Conservation (phyloP, 805 yeast genomes). For the Lipomyces oligophaga region DNA sequence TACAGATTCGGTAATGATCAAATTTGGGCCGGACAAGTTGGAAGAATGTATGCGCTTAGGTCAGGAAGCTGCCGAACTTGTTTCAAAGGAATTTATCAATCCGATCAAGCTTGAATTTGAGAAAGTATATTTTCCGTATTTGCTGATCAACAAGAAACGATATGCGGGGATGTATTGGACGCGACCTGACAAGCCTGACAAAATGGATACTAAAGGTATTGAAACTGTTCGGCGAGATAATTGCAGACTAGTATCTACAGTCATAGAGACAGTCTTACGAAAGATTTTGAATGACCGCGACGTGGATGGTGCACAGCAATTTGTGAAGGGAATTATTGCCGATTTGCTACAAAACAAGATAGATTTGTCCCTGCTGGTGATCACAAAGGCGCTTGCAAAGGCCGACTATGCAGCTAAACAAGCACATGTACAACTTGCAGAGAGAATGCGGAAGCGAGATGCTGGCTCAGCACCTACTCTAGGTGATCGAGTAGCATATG, state of each 20-base stretch:
- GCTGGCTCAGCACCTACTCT: conserved; percentile 95
- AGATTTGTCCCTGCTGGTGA: conserved; percentile 89
- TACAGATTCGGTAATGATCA: conserved; percentile 99
- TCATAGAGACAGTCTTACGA: conserved; percentile 84
- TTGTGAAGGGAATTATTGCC: conserved; percentile 82
- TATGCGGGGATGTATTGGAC: conserved; percentile 99
- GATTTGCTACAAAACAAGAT: conserved; percentile 86
- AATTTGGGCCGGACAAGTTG: conserved; percentile 80
- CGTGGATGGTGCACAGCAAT: conserved; percentile 76
- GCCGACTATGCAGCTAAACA: conserved; percentile 94
- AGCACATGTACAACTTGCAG: conserved; percentile 95
- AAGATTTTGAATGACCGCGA: conserved; percentile 82
- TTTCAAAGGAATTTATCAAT: conserved; percentile 67
- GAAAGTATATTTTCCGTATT: conserved; percentile 91
- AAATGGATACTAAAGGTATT: conserved; percentile 97
- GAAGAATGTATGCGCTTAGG: conserved; percentile 86
- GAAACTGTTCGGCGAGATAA: conserved; percentile 98
- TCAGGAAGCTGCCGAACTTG: conserved; percentile 87
- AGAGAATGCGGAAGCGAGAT: conserved; percentile 92
- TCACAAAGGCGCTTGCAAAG: conserved; percentile 84
- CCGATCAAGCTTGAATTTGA: conserved; percentile 97
- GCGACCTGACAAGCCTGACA: conserved; percentile 81
- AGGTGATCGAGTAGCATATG: conserved; percentile 98
- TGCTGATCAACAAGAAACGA: conserved; percentile 90
- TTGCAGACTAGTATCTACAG: conserved; percentile 90